Evolutionary conservation across 306 rosid species (phyloP).

Genomic region (Trichosanthes cucumerina): DNA sequence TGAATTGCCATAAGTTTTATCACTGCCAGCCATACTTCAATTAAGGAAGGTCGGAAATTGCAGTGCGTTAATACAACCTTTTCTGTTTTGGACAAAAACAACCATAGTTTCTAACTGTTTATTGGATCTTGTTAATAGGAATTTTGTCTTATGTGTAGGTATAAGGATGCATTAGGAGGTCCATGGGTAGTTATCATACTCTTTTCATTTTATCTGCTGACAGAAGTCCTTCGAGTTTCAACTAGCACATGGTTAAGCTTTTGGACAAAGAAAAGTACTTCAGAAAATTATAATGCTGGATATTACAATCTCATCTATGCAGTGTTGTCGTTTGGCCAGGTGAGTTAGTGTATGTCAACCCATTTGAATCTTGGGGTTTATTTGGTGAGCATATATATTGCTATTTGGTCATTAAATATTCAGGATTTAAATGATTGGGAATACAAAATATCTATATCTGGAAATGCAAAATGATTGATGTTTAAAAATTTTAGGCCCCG

Average conservation of each 20-base stretch:
- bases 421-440: neutral
- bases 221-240: constrained; percentile 68
- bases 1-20: neutral
- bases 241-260: constrained; percentile 77
- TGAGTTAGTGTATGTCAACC: constrained; percentile 14
- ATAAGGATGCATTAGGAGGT: constrained; percentile 76
- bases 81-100: neutral
- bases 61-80: neutral
- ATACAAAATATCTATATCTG: neutral
- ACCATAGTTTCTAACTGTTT: neutral
- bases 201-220: constrained; percentile 41
- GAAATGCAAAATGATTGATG: neutral
- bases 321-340: constrained; percentile 71
- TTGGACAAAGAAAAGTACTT: constrained; percentile 60
- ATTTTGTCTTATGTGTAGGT: constrained; percentile 29
- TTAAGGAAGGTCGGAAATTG: neutral
- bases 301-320: constrained; percentile 63
- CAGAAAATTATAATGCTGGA: constrained; percentile 36
- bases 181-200: constrained; percentile 59
- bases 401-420: neutral
- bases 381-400: neutral
- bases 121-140: neutral
- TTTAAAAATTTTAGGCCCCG: neutral
- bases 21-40: neutral
- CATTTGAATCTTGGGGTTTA: neutral